These are phyloP conservation scores for Penicillium sp. DNA, from an alignment of 2,329 filamentous ascomycete species.

Conservation along the genomic window DNA sequence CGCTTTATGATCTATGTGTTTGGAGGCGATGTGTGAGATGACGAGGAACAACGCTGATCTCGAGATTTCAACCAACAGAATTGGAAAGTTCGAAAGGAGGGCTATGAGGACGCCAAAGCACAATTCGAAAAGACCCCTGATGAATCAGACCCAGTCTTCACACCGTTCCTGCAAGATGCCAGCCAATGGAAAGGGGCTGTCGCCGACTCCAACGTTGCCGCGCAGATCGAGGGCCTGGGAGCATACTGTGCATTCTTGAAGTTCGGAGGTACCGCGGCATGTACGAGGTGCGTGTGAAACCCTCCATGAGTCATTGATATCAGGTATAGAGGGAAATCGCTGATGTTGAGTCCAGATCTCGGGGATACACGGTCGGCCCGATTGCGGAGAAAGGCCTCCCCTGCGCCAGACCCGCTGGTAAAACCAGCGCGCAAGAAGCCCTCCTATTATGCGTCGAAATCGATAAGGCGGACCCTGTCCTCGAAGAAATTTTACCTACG, in stretches of 20 bases:
- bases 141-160: conserved; percentile 83
- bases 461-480: conserved; percentile 79
- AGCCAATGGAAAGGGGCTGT: conserved; percentile 90
- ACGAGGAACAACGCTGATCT: conserved; percentile 24
- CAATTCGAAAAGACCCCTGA: conserved; percentile 82
- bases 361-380: conserved; percentile 72
- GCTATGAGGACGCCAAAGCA: conserved; percentile 89
- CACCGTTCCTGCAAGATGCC: conserved; percentile 83
- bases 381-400: conserved; percentile 91
- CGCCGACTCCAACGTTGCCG: conserved; percentile 92
- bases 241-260: conserved; percentile 92
- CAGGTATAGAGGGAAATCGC: background rate
- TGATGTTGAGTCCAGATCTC: conserved; percentile 60
- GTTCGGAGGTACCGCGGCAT: conserved; percentile 80
- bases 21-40: background rate
- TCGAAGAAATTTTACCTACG: conserved; percentile 86
- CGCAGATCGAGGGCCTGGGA: conserved; percentile 88
- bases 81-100: conserved; percentile 96
- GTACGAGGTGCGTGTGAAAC: conserved; percentile 61
- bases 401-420: conserved; percentile 85
- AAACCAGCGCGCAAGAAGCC: conserved; percentile 83
- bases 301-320: background rate
- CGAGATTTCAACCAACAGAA: conserved; percentile 54
- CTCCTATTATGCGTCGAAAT: conserved; percentile 87
- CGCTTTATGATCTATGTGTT: conserved; percentile 9